Percentiles rank a stretch among this genome's conserved stretches.
phyloP scores from a whole-genome alignment of 306 rosid species.

The Senna siamea region DNA sequence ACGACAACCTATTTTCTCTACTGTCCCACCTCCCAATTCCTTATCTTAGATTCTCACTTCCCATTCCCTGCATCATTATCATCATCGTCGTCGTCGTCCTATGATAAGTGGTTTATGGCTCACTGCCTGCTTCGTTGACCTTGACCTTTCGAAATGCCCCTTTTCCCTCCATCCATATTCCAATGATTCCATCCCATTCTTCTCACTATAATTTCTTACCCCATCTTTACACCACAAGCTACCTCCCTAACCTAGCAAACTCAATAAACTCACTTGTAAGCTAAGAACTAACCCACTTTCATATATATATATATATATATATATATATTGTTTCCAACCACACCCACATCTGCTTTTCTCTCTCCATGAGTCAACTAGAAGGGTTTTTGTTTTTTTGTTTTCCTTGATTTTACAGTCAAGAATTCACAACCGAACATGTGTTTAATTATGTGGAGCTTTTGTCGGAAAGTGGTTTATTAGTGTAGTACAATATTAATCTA shows the following conservation, averaged over 20 bases:
- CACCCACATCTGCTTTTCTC: conserved; percentile 25
- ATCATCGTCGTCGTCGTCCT: background rate
- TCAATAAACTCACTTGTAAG: background rate
- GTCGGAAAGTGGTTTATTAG: conserved; percentile 17
- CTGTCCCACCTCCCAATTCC: background rate
- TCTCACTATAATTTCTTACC: no score
- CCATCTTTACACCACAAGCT: no score
- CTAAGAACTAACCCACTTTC: background rate
- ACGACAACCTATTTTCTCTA: background rate
- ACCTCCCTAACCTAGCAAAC: no score
- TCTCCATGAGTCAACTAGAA: conserved; percentile 27
- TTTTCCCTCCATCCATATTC: background rate
- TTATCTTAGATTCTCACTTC: background rate
- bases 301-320: no score
- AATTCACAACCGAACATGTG: conserved; percentile 30
- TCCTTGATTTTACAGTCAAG: background rate
- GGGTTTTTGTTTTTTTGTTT: background rate
- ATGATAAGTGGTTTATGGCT: background rate
- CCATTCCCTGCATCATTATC: background rate
- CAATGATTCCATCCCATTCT: background rate
- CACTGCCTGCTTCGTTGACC: background rate
- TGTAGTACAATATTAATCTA: conserved; percentile 47
- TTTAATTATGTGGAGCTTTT: background rate
- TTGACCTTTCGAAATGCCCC: background rate
- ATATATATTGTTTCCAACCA: background rate